A percentile compares a stretch with the other conserved stretches of the same genome.
Conservation (phyloP, 2,329 filamentous ascomycete species). For the Fusarium sp. region DNA sequence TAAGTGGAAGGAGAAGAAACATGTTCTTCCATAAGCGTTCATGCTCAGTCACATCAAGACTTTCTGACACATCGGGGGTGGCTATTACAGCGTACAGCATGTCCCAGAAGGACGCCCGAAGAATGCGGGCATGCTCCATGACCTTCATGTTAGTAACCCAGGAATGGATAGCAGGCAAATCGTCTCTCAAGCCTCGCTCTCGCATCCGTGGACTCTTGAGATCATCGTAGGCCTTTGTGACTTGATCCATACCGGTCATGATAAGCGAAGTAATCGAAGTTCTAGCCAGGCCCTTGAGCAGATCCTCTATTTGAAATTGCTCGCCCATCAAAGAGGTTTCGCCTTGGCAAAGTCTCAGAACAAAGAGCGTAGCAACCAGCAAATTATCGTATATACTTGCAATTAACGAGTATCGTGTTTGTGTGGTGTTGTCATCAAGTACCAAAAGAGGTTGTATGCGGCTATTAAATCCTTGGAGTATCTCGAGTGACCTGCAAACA, state of each 20-base stretch:
- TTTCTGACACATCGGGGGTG: slow-evolving; percentile 47
- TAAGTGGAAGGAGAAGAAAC: slow-evolving; percentile 70
- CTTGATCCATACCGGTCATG: slow-evolving; percentile 53
- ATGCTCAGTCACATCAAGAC: slow-evolving; percentile 58
- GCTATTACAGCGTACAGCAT: slow-evolving; percentile 59
- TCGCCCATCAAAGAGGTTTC: slow-evolving; percentile 48
- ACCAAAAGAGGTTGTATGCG: slow-evolving; percentile 41
- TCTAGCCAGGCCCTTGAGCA: slow-evolving; percentile 57
- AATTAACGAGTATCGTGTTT: slow-evolving; percentile 15
- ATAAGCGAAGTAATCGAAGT: slow-evolving; percentile 55
- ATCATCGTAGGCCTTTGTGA: slow-evolving; percentile 60
- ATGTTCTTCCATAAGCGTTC: slow-evolving; percentile 69
- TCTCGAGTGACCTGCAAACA: slow-evolving; percentile 56
- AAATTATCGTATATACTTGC: slow-evolving; percentile 47
- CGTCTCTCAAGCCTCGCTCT: slow-evolving; percentile 63
- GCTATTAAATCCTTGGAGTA: slow-evolving; percentile 54
- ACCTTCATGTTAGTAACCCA: slow-evolving; percentile 70
- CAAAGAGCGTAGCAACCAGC: slow-evolving; percentile 49
- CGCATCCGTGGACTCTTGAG: slow-evolving; percentile 58
- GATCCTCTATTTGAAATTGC: slow-evolving; percentile 59
- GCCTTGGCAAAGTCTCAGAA: slow-evolving; percentile 57
- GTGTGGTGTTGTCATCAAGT: not conserved
- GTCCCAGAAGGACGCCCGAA: slow-evolving; percentile 70
- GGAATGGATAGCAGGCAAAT: slow-evolving; percentile 58
- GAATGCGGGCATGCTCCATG: slow-evolving; percentile 62